These are phyloP conservation scores for Trametes cubensis DNA, from an alignment of 768 basidiomycete species.

Conservation along the genomic window DNA sequence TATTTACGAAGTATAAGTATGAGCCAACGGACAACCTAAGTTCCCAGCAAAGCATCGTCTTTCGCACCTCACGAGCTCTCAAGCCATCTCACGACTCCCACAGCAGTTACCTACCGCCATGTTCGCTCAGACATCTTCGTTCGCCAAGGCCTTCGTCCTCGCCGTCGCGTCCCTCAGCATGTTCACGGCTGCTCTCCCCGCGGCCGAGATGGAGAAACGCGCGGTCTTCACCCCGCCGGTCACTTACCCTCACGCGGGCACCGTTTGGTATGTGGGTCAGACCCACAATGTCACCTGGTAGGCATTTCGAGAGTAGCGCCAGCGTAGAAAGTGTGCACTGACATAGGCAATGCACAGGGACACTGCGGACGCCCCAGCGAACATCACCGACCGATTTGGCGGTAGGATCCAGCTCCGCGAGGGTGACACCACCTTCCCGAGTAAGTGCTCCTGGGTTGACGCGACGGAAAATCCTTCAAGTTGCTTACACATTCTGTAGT, in stretches of 20 bases:
- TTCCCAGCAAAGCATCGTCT: too few relatives aligned
- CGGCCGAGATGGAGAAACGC: conserved; percentile 22
- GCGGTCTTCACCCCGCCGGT: conserved; percentile 16
- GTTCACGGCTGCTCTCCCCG: not conserved
- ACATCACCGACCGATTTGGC: conserved; percentile 39
- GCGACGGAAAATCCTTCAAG: too few relatives aligned
- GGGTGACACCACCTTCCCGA: conserved; percentile 31
- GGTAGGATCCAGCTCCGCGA: conserved; percentile 20
- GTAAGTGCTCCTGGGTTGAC: conserved; percentile 24
- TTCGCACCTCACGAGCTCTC: too few relatives aligned
- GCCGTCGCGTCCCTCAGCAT: not conserved
- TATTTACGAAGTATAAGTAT: too few relatives aligned
- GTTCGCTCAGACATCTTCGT: not conserved
- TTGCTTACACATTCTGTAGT: conserved; percentile 20
- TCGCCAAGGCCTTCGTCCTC: conserved; percentile 25
- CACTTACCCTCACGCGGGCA: conserved; percentile 20
- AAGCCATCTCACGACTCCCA: too few relatives aligned
- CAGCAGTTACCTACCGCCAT: too few relatives aligned
- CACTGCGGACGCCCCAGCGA: conserved; percentile 37
- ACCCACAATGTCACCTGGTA: conserved; percentile 23
- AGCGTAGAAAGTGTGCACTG: not conserved
- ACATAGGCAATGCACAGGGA: conserved; percentile 22
- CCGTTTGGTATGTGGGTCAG: conserved; percentile 21
- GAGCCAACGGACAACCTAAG: too few relatives aligned
- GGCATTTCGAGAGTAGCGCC: not conserved